These are phyloP conservation scores for Schizonepeta tenuifolia DNA, from an alignment of 257 asterid species.

Conservation along the genomic window DNA sequence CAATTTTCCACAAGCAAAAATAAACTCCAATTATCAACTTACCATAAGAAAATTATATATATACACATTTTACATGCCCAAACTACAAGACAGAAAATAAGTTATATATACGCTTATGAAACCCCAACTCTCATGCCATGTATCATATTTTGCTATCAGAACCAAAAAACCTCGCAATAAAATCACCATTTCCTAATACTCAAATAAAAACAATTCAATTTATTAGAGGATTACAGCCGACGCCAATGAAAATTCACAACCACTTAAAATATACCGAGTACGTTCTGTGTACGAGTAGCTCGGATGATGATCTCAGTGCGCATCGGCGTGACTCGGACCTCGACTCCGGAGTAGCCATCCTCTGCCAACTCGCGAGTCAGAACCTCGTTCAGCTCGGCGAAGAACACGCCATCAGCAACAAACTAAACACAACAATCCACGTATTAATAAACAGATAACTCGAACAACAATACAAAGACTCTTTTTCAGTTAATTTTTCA, in stretches of 20 bases:
- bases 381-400: no score
- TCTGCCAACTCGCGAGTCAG: conserved; percentile 39
- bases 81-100: background rate
- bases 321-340: conserved; percentile 66
- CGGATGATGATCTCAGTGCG: conserved; percentile 62
- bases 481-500: background rate
- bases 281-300: conserved; percentile 65
- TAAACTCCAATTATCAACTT: no score
- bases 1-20: background rate
- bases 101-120: no score
- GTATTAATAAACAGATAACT: background rate
- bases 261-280: conserved; percentile 43
- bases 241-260: background rate
- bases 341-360: conserved; percentile 68
- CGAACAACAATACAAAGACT: background rate
- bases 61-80: background rate
- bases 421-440: conserved; percentile 33
- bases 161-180: no score
- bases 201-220: background rate
- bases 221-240: background rate
- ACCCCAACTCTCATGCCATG: no score
- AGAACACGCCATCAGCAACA: conserved; percentile 48
- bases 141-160: no score
- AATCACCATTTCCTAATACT: background rate
- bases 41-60: background rate